Evolutionary conservation across 2,329 filamentous ascomycete genomes (phyloP), one percentile per base, ranked within the genome.

Genomic region (Diaporthe citrichinensis): DNA sequence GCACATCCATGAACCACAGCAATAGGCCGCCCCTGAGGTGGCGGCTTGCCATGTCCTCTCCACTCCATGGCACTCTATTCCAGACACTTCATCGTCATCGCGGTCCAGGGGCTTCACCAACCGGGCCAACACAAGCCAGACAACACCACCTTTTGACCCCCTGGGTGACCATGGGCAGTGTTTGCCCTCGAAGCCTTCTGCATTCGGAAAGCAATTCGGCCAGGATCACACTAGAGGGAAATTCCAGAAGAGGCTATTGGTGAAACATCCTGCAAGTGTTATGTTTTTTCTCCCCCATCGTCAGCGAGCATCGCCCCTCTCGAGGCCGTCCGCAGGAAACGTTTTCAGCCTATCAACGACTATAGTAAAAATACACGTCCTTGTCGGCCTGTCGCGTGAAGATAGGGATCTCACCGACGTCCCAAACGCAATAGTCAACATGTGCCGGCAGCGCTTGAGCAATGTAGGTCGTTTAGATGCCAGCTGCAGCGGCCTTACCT

Each of bases 1-100:
- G 5, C 20, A 39, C 28, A 41, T 41, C 46, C 65, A 28, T 15
- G 31, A 39, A 53, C 62, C 46, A 34, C 62, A 68, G 62, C 62
- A 36, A 28, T 9, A 14, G 28, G 23, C 31, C 17, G 6, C 44
- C 62, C 62, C 62, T 36, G 28, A 39, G 44, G 44, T 25, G 62
- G 62, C 46, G 39, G 62, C 46, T 51, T 39, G 34, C 14, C 46
- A 9, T 53, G 20, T 34, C 44, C 65, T 68, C 46, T 31, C 65
- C 65, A 68, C 61, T 68, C 65, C 46, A 53, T 25, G 65, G 46
- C n/a, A 68, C 65, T 68, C 4, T 68, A 68, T 53, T 53, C 8
- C 65, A 68, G 34, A 68, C 65, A 25, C 8, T 10, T 5, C 65
- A 25, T 53, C 46, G 31, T 68, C 46, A 53, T 68, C 31, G 15